Evolutionary conservation across 1,284 basidiomycete genomes (phyloP), one percentile per base, ranked within the genome.

Genomic region (Ustanciosporium gigantosporum): DNA sequence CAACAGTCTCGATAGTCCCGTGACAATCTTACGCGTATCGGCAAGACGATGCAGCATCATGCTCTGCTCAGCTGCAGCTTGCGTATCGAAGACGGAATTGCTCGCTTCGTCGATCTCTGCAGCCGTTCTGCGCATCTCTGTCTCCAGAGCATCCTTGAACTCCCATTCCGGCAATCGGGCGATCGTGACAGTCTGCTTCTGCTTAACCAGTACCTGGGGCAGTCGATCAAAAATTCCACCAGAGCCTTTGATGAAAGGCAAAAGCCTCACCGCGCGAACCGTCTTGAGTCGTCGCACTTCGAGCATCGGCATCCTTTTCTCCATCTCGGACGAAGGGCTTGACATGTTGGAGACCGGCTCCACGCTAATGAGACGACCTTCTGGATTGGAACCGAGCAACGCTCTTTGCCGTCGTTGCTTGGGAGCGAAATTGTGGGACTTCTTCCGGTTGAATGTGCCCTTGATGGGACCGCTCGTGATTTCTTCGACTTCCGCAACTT

Each of bases 1-100:
- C 24, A 96, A 81, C 39, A 94, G 80, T 16, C 92, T 82, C 11
- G 84, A 84, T 23, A 96, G 79, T 1, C 89, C 88, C 0, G 90
- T 92, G 24, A 94, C 89, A 13, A 94, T 81, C 62, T 87, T 84
- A 53, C 91, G 83, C 47, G 87, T 86, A 53, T 86, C 83, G 2
- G 90, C 89, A 81, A 96, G 93, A 11, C 89, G 84, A 32, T 85
- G 77, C 41, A 86, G 68, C 79, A 84, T 82, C 25, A 78, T 73
- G 19, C 73, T 73, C 22, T 81, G 79, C 20, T 66, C 55, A 6
- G 66, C 42, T 2, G 72, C 74, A 4, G 67, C 66, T 21, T 57
- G 60, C 11, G 66, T 68, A 25, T 62, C 58, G 25, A 69, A 71
- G 15, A 64, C 55, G 15, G 55, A 58, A 29, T 53, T 58, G 46